These are phyloP conservation scores for Talaromyces funiculosus DNA, from an alignment of 2,329 filamentous ascomycete genomes.

Conservation along the genomic window DNA sequence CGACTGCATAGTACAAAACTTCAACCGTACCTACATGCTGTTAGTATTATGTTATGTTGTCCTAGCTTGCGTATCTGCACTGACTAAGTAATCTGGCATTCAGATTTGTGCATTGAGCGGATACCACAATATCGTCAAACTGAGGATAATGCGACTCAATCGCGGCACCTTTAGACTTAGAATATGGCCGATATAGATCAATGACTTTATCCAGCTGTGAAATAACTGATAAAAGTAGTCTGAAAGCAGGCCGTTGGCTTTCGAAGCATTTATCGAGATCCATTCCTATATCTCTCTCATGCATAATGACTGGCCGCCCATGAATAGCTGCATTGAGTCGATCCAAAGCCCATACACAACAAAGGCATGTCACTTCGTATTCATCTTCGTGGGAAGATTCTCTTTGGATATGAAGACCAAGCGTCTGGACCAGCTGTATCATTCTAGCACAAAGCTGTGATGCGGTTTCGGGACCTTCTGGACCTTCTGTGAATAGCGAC, in stretches of 20 bases:
- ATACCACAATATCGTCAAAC: constrained; percentile 27
- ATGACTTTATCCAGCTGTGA: constrained; percentile 56
- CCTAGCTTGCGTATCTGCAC: too few species aligned
- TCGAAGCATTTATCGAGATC: constrained; percentile 49
- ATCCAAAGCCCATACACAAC: constrained; percentile 57
- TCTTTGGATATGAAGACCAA: constrained; percentile 49
- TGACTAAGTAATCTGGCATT: constrained; percentile 21
- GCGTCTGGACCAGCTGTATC: constrained; percentile 53
- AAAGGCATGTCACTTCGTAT: constrained; percentile 33
- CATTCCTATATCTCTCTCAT: constrained; percentile 55
- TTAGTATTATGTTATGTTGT: too few species aligned
- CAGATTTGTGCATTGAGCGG: constrained; percentile 16
- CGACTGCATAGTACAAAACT: constrained; percentile 59
- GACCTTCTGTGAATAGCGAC: constrained; percentile 55
- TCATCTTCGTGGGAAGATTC: background rate
- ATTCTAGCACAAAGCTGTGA: constrained; percentile 51
- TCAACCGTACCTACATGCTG: constrained; percentile 49
- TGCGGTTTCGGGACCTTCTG: constrained; percentile 52
- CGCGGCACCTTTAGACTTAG: constrained; percentile 25
- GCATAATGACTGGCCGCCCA: constrained; percentile 55
- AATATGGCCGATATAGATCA: constrained; percentile 52
- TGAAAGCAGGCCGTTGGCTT: constrained; percentile 51
- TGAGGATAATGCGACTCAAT: constrained; percentile 19
- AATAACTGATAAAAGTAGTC: constrained; percentile 52
- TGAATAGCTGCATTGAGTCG: constrained; percentile 56